Evolutionary conservation across 768 basidiomycete species (phyloP), one percentile per base, ranked within the genome.

Genomic region (Suillus subluteus): DNA sequence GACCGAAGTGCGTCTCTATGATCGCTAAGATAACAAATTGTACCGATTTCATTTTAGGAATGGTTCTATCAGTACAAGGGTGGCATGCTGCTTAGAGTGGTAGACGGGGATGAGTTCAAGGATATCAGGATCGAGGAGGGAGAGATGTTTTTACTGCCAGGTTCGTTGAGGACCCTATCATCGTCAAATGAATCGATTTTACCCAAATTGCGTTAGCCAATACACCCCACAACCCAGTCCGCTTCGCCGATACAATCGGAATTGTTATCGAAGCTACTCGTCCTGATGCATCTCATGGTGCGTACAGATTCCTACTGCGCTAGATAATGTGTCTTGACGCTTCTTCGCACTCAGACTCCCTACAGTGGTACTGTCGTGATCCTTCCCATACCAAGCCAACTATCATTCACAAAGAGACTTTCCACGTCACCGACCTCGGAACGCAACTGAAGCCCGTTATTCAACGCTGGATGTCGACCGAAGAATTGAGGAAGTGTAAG

Each of bases 11-110:
- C 55, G 81, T 67, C 7, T 26, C 15, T 23, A 6, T 0, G 26
- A 30, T 41, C 18, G n/a, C 16, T 59, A 40, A 18, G n/a, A 59
- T 30, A 23, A 54, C 21, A 7, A n/a, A 15, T 58, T 48, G 13
- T 62, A 58, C 40, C 5, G 35, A 41, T 30, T 59, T 59, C 16
- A 21, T 30, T 18, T 50, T 59, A 95, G 91, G 97, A 99, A 79
- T 98, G 96, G 96, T 99, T 98, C 79, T 98, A 96, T 79, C 97
- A 99, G 75, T 84, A 96, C 82, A 95, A 96, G 76, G 97, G 97
- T 3, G 88, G 85, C 2, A 98, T 99, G 96, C 81, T 94, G 2
- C 82, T 99, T 26, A 89, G 92, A 67, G 90, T 94, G 1, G 90
- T 98, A 18, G 93, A 95, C 59, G 92, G 87, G 8, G 88, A 86